phyloP scores from a whole-genome alignment of 1,284 basidiomycete genomes.

The Paramarasmius palmivorus region DNA sequence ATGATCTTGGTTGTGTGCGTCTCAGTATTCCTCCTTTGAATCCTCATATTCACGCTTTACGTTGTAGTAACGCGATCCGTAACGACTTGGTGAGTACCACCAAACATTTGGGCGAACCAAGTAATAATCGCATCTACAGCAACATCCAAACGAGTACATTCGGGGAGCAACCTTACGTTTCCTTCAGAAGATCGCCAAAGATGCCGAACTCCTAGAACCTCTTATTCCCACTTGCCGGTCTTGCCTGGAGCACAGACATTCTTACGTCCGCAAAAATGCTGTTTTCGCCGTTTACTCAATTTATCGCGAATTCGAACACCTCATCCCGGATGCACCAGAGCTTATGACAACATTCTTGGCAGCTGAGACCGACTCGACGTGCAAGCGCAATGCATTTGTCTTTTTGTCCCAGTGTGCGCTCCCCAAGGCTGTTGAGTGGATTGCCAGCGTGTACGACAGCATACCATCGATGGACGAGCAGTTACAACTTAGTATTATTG shows the following conservation, averaged over 20 bases:
- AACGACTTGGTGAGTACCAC: slow-evolving; percentile 82
- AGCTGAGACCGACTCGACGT: slow-evolving; percentile 96
- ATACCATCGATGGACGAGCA: slow-evolving; percentile 88
- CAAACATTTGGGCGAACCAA: background rate
- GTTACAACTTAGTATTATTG: slow-evolving; percentile 95
- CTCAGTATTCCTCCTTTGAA: background rate
- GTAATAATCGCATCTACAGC: slow-evolving; percentile 44
- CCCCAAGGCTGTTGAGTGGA: slow-evolving; percentile 90
- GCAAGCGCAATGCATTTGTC: slow-evolving; percentile 97
- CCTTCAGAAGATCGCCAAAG: slow-evolving; percentile 93
- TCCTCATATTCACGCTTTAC: slow-evolving; percentile 18
- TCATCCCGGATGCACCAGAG: slow-evolving; percentile 97
- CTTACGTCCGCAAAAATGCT: slow-evolving; percentile 98
- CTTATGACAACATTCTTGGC: slow-evolving; percentile 96
- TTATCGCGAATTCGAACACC: slow-evolving; percentile 91
- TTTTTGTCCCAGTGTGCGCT: slow-evolving; percentile 91
- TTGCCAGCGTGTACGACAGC: slow-evolving; percentile 83
- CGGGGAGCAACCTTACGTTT: slow-evolving; percentile 96
- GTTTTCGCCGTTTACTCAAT: slow-evolving; percentile 96
- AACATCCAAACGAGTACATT: slow-evolving; percentile 99
- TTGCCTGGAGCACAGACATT: slow-evolving; percentile 97
- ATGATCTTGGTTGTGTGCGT: slow-evolving; percentile 99
- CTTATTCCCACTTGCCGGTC: slow-evolving; percentile 91
- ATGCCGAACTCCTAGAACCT: slow-evolving; percentile 94
- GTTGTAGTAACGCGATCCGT: slow-evolving; percentile 87